Evolutionary conservation across 2,329 filamentous ascomycete species (phyloP), one percentile per base, ranked within the genome.

Genomic region (Ophiosphaerella korrae): DNA sequence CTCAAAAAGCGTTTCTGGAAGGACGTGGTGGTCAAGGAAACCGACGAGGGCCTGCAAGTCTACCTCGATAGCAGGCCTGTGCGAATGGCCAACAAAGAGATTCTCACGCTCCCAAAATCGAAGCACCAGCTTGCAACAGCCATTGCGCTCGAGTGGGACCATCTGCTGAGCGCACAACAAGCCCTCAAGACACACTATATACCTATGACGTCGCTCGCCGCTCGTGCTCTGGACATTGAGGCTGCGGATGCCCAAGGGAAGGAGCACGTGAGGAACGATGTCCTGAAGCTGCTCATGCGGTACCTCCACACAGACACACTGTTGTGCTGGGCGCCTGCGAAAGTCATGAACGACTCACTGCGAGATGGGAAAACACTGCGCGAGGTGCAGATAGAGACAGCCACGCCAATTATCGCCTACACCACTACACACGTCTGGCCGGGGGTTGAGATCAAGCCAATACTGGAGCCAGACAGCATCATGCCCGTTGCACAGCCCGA

Each of bases 291-390:
- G 57, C 77, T 94, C 44, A 83, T 97, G 81, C 84, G 88, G 40
- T 97, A 97, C 74, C 82, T 99, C 23, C 87, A 92, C 64, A 97
- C 94, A 1, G 94, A 99, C 75, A 92, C 90, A 0, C 77, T 97
- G 32, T 84, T 99, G 1, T 97, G 93, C 82, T 96, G 92, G 90
- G 91, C 85, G 14, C 87, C 87, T 0, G 80, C 80, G 64, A 76
- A 76, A 48, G 76, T 75, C 39, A 60, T 77, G 52, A 74, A 82
- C 69, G 72, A 85, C 35, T 72, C 78, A 3, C 55, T 61, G 21
- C 66, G 66, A 40, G 53, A 71, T 26, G 79, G 78, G 4, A 77
- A 77, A 32, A 85, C 82, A 7, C 80, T 99, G 45, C 82, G 91
- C 13, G 82, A 88, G 39, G 77, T 87, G 16, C 94, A 99, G 76